Evolutionary conservation across 1,284 basidiomycete species (phyloP).

Genomic region (Tilletia indica): DNA sequence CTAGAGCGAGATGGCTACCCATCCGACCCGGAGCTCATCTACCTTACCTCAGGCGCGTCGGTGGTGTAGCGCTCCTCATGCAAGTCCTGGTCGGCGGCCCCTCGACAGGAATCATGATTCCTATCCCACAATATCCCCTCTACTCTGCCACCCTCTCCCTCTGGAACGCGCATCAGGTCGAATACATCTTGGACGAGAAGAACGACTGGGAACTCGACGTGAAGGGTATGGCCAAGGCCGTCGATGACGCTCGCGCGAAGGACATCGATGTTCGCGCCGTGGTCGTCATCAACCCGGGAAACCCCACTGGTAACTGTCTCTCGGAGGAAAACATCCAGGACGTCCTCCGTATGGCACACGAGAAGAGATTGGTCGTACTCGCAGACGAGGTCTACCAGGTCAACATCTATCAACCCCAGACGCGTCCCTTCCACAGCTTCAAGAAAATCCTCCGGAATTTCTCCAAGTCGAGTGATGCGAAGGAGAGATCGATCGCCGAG

Average conservation of each 20-base stretch:
- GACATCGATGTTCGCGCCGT: constrained; percentile 58
- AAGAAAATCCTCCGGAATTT: constrained; percentile 52
- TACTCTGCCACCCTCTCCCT: constrained; percentile 93
- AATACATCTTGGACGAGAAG: constrained; percentile 83
- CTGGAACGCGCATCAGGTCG: constrained; percentile 74
- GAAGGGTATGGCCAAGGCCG: constrained; percentile 67
- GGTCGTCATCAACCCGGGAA: constrained; percentile 54
- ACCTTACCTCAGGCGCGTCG: constrained; percentile 91
- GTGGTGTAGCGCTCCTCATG: constrained; percentile 84
- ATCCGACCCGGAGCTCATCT: constrained; percentile 80
- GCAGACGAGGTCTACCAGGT: constrained; percentile 55
- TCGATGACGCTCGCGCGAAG: constrained; percentile 68
- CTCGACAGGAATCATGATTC: constrained; percentile 79
- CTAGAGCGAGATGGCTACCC: constrained; percentile 60
- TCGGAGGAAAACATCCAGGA: constrained; percentile 45
- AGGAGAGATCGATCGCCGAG: constrained; percentile 36
- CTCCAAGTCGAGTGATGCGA: constrained; percentile 26
- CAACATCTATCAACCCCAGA: constrained; percentile 50
- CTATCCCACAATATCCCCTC: constrained; percentile 96
- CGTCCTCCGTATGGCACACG: constrained; percentile 47
- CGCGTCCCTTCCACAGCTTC: constrained; percentile 51
- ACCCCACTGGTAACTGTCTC: constrained; percentile 52
- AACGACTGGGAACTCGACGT: constrained; percentile 82
- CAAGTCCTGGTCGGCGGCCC: constrained; percentile 70
- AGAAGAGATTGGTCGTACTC: constrained; percentile 47